Conservation (phyloP, 1,139 yeast genomes). For the Geotrichum histeridarum region DNA sequence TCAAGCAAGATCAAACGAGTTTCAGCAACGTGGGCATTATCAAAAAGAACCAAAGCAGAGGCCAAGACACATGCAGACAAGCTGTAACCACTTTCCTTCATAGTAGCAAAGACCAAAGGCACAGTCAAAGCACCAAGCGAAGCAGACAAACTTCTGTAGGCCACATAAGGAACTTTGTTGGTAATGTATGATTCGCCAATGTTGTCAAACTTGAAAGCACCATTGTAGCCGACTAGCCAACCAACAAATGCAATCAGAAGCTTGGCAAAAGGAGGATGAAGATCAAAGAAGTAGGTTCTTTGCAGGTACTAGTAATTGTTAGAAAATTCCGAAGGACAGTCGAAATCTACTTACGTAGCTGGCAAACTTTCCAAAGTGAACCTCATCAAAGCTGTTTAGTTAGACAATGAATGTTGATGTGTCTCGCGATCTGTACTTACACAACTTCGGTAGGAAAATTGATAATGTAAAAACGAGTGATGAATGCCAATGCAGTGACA, state of each 20-base stretch:
- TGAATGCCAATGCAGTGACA: constrained; percentile 62
- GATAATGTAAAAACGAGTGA: constrained; percentile 65
- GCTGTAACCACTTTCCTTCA: constrained; percentile 77
- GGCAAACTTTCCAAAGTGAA: constrained; percentile 95
- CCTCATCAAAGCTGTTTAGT: constrained; percentile 70
- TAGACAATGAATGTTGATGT: background rate
- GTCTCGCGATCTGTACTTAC: constrained; percentile 8
- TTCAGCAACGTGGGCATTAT: constrained; percentile 88
- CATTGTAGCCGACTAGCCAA: constrained; percentile 81
- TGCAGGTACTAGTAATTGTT: constrained; percentile 15
- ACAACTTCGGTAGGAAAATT: constrained; percentile 82
- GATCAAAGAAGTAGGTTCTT: constrained; percentile 61
- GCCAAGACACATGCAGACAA: constrained; percentile 75
- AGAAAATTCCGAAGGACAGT: background rate
- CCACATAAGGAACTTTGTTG: constrained; percentile 81
- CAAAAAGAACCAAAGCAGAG: constrained; percentile 77
- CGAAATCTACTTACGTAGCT: constrained; percentile 44
- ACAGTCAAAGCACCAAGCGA: constrained; percentile 76
- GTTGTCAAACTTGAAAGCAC: constrained; percentile 81
- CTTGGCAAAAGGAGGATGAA: constrained; percentile 98
- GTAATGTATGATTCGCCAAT: constrained; percentile 79
- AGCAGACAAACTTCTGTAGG: constrained; percentile 79
- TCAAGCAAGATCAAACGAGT: constrained; percentile 86
- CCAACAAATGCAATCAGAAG: constrained; percentile 87
- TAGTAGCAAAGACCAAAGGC: constrained; percentile 73